Percentiles rank a stretch among this genome's conserved stretches.
phyloP scores from a whole-genome alignment of 1,284 basidiomycete species.

The Rhodofomes roseus region DNA sequence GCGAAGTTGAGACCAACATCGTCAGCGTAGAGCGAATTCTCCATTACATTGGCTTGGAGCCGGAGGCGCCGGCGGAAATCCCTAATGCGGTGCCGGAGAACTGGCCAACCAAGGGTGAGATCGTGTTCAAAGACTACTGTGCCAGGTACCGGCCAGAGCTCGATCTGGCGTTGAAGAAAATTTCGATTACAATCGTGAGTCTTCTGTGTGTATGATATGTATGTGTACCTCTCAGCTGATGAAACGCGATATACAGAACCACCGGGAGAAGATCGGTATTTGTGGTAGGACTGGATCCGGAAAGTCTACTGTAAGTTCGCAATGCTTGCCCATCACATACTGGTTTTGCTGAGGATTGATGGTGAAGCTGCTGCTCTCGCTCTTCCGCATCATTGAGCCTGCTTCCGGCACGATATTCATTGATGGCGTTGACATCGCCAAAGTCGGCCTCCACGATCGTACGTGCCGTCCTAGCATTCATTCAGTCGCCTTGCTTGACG shows the following conservation, averaged over 20 bases:
- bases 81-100: slow-evolving; percentile 56
- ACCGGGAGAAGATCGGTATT: slow-evolving; percentile 82
- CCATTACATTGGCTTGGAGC: slow-evolving; percentile 70
- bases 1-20: slow-evolving; percentile 93
- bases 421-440: slow-evolving; percentile 81
- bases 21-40: slow-evolving; percentile 82
- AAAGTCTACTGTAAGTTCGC: slow-evolving; percentile 73
- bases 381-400: slow-evolving; percentile 86
- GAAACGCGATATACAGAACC: slow-evolving; percentile 49
- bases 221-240: background rate
- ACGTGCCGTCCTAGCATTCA: slow-evolving; percentile 11
- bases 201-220: background rate
- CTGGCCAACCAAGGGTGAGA: slow-evolving; percentile 78
- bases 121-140: slow-evolving; percentile 81
- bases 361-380: slow-evolving; percentile 52
- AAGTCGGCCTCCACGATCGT: slow-evolving; percentile 81
- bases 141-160: slow-evolving; percentile 83
- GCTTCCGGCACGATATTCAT: slow-evolving; percentile 75
- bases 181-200: slow-evolving; percentile 64
- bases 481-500: background rate
- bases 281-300: slow-evolving; percentile 92
- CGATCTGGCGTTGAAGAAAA: slow-evolving; percentile 72
- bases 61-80: slow-evolving; percentile 77
- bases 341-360: background rate
- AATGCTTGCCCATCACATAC: background rate